Conservation (phyloP, 2,329 filamentous ascomycete species). For the Stenocarpella maydis region DNA sequence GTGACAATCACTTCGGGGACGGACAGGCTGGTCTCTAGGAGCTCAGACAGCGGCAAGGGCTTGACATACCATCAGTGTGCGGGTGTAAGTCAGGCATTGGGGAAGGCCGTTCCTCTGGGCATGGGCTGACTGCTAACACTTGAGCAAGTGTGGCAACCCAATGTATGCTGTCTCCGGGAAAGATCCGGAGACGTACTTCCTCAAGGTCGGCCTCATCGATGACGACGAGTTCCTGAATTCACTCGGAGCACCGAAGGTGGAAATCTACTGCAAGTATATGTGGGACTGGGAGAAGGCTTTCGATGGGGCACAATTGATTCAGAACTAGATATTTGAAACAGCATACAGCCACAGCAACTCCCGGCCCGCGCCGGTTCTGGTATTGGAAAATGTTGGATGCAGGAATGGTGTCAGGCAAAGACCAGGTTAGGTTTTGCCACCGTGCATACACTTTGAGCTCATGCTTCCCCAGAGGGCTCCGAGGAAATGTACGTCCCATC, state of each 20-base stretch:
- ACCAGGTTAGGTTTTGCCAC: background rate
- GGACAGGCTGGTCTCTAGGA: constrained; percentile 25
- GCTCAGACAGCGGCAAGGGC: constrained; percentile 24
- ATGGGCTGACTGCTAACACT: too few relatives aligned
- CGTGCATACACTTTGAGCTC: background rate
- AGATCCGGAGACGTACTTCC: background rate
- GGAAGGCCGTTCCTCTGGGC: background rate
- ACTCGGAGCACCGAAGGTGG: constrained; percentile 15
- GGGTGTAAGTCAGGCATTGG: background rate
- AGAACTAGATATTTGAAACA: background rate
- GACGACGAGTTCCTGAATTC: constrained; percentile 19
- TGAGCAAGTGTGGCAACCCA: constrained; percentile 23
- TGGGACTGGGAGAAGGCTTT: constrained; percentile 28
- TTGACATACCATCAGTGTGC: constrained; percentile 25
- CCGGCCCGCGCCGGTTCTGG: background rate
- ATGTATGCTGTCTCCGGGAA: constrained; percentile 10
- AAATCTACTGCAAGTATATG: constrained; percentile 23
- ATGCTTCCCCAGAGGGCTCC: background rate
- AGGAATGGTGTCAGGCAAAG: background rate
- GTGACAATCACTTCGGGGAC: constrained; percentile 16
- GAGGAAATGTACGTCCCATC: background rate
- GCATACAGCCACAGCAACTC: background rate
- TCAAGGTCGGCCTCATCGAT: constrained; percentile 30
- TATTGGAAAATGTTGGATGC: background rate
- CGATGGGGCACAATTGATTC: background rate